Conservation (phyloP, 2,329 filamentous ascomycete species). For the Sporothrix luriei region DNA sequence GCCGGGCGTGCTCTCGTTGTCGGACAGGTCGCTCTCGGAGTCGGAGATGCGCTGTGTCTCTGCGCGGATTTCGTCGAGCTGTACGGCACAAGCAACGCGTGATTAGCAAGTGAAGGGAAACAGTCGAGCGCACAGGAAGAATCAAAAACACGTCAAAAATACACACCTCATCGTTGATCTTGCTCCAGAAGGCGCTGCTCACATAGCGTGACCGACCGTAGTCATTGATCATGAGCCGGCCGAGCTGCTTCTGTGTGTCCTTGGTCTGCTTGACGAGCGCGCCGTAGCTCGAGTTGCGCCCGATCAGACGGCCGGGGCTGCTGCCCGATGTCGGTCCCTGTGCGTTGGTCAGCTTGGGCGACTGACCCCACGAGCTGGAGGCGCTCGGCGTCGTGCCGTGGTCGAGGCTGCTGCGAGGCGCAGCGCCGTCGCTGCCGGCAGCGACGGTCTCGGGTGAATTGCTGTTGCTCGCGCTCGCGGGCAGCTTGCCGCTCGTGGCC, state of each 20-base stretch:
- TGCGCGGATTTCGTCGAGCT: constrained; percentile 52
- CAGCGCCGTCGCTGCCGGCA: background rate
- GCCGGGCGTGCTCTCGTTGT: constrained; percentile 58
- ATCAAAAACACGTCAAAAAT: constrained; percentile 4
- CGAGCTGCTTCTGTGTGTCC: constrained; percentile 59
- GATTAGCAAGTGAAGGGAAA: constrained; percentile 4
- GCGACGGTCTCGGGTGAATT: constrained; percentile 46
- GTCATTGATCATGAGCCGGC: constrained; percentile 70
- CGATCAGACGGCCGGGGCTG: constrained; percentile 34
- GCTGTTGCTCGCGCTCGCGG: constrained; percentile 43
- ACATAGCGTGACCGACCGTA: constrained; percentile 70
- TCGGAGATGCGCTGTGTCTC: constrained; percentile 55
- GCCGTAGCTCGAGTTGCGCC: constrained; percentile 34
- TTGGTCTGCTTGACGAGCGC: constrained; percentile 38
- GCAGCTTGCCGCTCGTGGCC: constrained; percentile 42
- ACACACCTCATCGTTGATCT: constrained; percentile 70
- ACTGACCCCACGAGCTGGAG: constrained; percentile 30
- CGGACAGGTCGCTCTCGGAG: constrained; percentile 61
- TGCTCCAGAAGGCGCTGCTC: constrained; percentile 76
- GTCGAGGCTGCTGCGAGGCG: constrained; percentile 24
- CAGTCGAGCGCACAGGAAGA: constrained; percentile 31
- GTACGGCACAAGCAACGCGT: background rate
- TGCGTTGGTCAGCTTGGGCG: constrained; percentile 26
- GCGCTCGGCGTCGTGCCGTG: constrained; percentile 23
- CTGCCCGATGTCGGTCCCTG: constrained; percentile 1